Evolutionary conservation across 176 grass and related monocot genomes (phyloP).

Genomic region (Sorghum bicolor): DNA sequence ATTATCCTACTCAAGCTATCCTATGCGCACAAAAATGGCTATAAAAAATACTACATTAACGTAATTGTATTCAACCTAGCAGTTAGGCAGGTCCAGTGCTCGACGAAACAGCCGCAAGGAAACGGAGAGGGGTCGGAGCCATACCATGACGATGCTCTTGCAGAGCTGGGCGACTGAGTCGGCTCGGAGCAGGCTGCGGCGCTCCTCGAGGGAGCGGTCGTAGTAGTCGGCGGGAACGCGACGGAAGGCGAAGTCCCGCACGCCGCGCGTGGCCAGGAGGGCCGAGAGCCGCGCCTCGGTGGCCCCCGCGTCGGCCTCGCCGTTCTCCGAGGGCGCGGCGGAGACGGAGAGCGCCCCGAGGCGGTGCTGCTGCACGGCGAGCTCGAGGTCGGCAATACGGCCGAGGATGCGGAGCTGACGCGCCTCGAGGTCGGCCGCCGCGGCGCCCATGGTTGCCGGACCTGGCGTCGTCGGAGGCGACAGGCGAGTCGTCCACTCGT

Average conservation of each 20-base stretch:
- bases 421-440: conserved; percentile 54
- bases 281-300: conserved; percentile 56
- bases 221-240: conserved; percentile 81
- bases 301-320: neutral
- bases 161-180: conserved; percentile 73
- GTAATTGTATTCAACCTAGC: neutral
- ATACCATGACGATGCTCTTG: conserved; percentile 96
- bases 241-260: conserved; percentile 69
- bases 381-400: conserved; percentile 61
- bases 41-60: conserved; percentile 30
- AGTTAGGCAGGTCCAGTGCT: conserved; percentile 8
- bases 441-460: conserved; percentile 41
- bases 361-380: conserved; percentile 36
- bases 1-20: neutral
- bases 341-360: conserved; percentile 24
- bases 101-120: conserved; percentile 34
- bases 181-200: conserved; percentile 56
- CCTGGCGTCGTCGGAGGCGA: neutral
- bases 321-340: neutral
- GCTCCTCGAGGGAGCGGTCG: conserved; percentile 56
- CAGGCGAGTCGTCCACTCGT: neutral
- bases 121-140: neutral
- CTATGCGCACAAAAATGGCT: neutral
- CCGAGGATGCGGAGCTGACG: conserved; percentile 56
- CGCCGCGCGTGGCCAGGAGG: conserved; percentile 44